Base-by-base conservation (phyloP, 2,329 filamentous ascomycete genomes). In the Didymosphaeria variabile region DNA sequence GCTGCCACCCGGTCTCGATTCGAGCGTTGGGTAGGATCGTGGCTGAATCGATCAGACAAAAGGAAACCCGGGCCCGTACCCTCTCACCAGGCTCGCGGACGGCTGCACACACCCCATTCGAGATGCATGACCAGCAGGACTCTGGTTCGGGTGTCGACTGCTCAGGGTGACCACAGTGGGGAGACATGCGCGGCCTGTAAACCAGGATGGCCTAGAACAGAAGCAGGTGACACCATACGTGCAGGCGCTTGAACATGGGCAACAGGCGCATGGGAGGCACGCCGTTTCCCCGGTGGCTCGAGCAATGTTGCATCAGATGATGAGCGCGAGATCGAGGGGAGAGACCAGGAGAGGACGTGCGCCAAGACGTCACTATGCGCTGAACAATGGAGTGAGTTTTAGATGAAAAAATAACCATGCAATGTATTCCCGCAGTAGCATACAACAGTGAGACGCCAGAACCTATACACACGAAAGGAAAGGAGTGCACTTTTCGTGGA, bases 401-500 rank as follows among this genome's bases (percentile, higher is more conserved):
- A 40, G 15, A 51, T 19, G 40, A 29, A 52, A 52, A 44, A 38
- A 51, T 44, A 45, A 59, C 23, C 53, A 63, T 63, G 60, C 62
- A 63, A 66, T 69, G 63, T 60, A 68, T 70, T 69, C 63, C 67
- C 63, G 57, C 62, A 61, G 58, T 64, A 62, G 47, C 65, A 63
- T 66, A 67, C 67, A 64, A 70, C 59, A 62, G 26, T 47, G 57
- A 68, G 60, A 65, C 61, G 58, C 63, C 68, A 58, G 63, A 55
- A 69, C 61, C 64, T 67, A 69, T 67, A 47, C 58, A 74, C 67
- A 73, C 63, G 64, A 70, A 71, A 62, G 61, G 63, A 66, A 65
- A 70, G 72, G 62, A 70, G 61, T 67, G 69, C 69, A 65, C 70
- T 65, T 69, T 64, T 68, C 69, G 67, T 70, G 61, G 57, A n/a